Percentiles rank a stretch among this genome's conserved stretches.
phyloP scores from a whole-genome alignment of 2,329 filamentous ascomycete genomes.

The Graphilbum sp. region DNA sequence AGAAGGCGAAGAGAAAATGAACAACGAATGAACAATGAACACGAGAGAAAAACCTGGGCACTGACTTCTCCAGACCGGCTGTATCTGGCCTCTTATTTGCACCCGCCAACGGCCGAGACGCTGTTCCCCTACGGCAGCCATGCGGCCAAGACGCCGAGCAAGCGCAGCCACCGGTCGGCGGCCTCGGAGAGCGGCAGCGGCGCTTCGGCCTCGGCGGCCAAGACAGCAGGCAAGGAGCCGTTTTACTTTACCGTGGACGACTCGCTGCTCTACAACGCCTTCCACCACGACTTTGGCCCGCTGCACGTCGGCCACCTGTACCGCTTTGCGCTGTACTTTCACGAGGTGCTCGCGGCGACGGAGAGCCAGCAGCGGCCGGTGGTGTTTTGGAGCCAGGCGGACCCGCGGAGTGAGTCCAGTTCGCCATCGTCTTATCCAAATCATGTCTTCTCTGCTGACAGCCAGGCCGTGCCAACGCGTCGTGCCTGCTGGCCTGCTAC shows the following conservation, averaged over 20 bases:
- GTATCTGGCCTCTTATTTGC: conserved; percentile 83
- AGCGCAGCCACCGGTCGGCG: conserved; percentile 47
- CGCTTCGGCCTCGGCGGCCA: background rate
- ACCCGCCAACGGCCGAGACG: conserved; percentile 64
- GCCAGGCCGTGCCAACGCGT: conserved; percentile 78
- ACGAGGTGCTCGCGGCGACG: conserved; percentile 83
- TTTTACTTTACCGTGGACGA: conserved; percentile 96
- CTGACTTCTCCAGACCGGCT: conserved; percentile 54
- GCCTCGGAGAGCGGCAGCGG: conserved; percentile 8
- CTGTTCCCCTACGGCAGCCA: conserved; percentile 63
- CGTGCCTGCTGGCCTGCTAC: conserved; percentile 90
- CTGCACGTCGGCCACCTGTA: conserved; percentile 95
- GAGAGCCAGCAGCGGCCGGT: conserved; percentile 81
- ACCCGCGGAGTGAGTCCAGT: conserved; percentile 63
- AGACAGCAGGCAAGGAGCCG: conserved; percentile 43
- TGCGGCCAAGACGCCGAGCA: conserved; percentile 51
- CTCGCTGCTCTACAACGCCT: conserved; percentile 87
- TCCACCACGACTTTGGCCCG: conserved; percentile 96
- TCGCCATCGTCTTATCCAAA: background rate
- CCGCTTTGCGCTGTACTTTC: conserved; percentile 87
- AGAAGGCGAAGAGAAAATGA: too few relatives aligned
- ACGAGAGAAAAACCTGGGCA: background rate
- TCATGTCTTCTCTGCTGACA: background rate
- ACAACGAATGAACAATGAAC: background rate
- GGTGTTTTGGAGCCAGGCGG: conserved; percentile 89